These are phyloP conservation scores for Beauveria sp. DNA, from an alignment of 2,329 filamentous ascomycete genomes.

Conservation along the genomic window DNA sequence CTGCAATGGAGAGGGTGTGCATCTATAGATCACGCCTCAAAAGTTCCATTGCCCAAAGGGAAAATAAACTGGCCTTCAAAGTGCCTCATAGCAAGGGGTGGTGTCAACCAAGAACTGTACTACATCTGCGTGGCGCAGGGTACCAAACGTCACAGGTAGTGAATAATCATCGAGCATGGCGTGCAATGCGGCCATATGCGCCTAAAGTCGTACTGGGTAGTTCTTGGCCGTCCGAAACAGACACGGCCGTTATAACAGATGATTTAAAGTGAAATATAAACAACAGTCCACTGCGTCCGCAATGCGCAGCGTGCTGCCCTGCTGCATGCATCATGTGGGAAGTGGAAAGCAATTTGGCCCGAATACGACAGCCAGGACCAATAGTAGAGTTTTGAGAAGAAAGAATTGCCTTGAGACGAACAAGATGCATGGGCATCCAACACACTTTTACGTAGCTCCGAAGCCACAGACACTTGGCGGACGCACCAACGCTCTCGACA, in stretches of 20 bases:
- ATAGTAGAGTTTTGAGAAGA: too few relatives aligned
- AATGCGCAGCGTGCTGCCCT: too few relatives aligned
- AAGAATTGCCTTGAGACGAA: too few relatives aligned
- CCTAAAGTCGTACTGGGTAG: neutral
- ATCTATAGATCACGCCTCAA: neutral
- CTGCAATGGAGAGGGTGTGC: neutral
- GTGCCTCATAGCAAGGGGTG: neutral
- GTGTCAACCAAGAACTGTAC: neutral
- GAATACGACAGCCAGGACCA: too few relatives aligned
- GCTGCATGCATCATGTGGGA: too few relatives aligned
- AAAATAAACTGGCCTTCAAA: neutral
- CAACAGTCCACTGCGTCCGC: too few relatives aligned
- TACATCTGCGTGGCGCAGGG: neutral
- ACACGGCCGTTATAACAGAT: too few relatives aligned
- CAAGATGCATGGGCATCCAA: neutral
- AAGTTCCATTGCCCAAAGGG: neutral
- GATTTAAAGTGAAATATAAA: too few relatives aligned
- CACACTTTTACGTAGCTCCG: neutral
- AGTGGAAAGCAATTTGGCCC: too few relatives aligned
- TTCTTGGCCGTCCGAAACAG: neutral
- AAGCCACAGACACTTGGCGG: constrained; percentile 3
- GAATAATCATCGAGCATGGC: neutral
- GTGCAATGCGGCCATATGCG: neutral
- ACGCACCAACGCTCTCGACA: neutral
- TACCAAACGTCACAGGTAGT: neutral